phyloP scores from a whole-genome alignment of 768 basidiomycete species.

The Holtermannia corniformis region DNA sequence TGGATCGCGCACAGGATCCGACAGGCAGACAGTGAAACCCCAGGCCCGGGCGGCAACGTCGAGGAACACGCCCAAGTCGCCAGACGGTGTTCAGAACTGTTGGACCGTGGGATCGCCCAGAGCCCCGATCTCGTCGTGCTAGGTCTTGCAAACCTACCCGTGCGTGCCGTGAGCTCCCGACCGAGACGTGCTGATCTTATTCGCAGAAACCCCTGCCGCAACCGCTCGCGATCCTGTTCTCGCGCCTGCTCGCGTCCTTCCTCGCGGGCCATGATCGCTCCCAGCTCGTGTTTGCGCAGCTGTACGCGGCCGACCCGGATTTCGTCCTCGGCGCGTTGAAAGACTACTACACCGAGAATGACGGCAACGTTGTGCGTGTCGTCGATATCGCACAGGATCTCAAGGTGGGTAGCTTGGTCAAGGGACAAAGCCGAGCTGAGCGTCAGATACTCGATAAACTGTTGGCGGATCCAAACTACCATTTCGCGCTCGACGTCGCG shows the following conservation, averaged over 20 bases:
- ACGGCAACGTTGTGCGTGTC: conserved; percentile 86
- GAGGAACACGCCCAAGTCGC: conserved; percentile 50
- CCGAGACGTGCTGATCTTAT: conserved; percentile 6
- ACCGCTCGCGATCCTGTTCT: conserved; percentile 75
- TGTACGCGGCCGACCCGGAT: conserved; percentile 81
- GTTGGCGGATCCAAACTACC: conserved; percentile 76
- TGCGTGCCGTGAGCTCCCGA: conserved; percentile 48
- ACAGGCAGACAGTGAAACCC: conserved; percentile 18
- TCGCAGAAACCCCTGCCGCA: conserved; percentile 72
- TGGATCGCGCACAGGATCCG: conserved; percentile 59
- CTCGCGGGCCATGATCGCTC: conserved; percentile 87
- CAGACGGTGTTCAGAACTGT: conserved; percentile 72
- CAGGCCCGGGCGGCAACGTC: conserved; percentile 56
- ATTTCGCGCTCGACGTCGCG: conserved; percentile 86
- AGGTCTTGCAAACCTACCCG: conserved; percentile 81
- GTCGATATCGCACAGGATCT: conserved; percentile 91
- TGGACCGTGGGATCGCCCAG: conserved; percentile 87
- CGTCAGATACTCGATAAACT: conserved; percentile 74
- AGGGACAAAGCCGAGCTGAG: conserved; percentile 4
- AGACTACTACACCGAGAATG: conserved; percentile 84
- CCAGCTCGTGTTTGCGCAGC: conserved; percentile 90
- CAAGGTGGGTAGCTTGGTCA: conserved; percentile 52
- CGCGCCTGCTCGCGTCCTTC: conserved; percentile 78
- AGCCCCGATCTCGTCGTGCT: conserved; percentile 90
- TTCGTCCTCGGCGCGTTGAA: conserved; percentile 81